Evolutionary conservation across 495 filamentous ascomycete species (phyloP).

Genomic region (Penicillium salamii): DNA sequence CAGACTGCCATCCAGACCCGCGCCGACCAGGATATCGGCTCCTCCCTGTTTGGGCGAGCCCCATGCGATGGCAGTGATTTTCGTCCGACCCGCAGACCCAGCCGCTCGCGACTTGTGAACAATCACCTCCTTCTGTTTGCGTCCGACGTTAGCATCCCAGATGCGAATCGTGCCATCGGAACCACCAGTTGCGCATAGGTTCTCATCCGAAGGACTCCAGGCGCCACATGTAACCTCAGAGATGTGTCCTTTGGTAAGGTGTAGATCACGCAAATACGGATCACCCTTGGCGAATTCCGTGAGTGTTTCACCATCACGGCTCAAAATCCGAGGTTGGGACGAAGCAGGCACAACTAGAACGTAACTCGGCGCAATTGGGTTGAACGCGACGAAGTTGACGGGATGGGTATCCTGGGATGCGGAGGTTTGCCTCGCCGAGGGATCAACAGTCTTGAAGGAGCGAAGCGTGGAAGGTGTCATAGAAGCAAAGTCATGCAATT

Average conservation of each 20-base stretch:
- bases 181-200: constrained; percentile 82
- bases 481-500: constrained; percentile 90
- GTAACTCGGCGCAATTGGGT: constrained; percentile 72
- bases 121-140: constrained; percentile 87
- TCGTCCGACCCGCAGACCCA: constrained; percentile 83
- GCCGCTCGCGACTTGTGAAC: constrained; percentile 86
- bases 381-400: constrained; percentile 83
- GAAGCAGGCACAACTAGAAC: constrained; percentile 84
- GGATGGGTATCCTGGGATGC: constrained; percentile 78
- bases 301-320: constrained; percentile 79
- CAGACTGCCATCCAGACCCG: constrained; percentile 84
- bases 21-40: constrained; percentile 75
- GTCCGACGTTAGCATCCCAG: constrained; percentile 89
- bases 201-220: constrained; percentile 83
- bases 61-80: constrained; percentile 93
- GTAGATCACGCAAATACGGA: constrained; percentile 95
- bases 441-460: constrained; percentile 91
- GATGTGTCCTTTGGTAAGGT: constrained; percentile 95
- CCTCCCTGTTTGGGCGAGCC: constrained; percentile 73
- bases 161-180: constrained; percentile 93
- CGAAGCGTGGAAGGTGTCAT: constrained; percentile 93
- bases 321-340: constrained; percentile 84
- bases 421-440: constrained; percentile 70
- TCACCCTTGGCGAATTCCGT: constrained; percentile 94
- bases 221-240: constrained; percentile 82